phyloP scores from a whole-genome alignment of 2,329 filamentous ascomycete species.

The Celoporthe dispersa region DNA sequence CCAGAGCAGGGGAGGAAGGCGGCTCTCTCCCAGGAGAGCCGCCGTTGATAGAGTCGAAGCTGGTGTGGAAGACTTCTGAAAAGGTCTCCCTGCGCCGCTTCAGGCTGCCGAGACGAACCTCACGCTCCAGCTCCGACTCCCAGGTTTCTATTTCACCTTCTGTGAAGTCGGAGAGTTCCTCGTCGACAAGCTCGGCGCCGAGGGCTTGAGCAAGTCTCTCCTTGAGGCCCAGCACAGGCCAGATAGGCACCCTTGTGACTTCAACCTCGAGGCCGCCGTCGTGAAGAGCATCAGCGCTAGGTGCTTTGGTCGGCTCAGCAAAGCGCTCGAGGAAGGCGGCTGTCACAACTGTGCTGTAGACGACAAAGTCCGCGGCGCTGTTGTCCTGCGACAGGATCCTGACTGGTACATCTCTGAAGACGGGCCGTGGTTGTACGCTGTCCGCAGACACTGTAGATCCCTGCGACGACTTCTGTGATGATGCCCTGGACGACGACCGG shows the following conservation, averaged over 20 bases:
- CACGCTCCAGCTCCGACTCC: conserved; percentile 42
- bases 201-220: conserved; percentile 60
- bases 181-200: conserved; percentile 54
- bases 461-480: conserved; percentile 35
- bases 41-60: conserved; percentile 40
- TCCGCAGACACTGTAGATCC: conserved; percentile 27
- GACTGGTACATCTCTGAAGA: conserved; percentile 54
- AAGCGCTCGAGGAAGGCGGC: conserved; percentile 55
- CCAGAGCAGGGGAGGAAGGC: conserved; percentile 1
- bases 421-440: conserved; percentile 32
- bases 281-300: conserved; percentile 34
- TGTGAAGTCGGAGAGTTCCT: conserved; percentile 36
- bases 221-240: conserved; percentile 59
- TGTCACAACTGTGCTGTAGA: conserved; percentile 57
- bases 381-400: conserved; percentile 57
- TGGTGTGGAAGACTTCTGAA: conserved; percentile 45
- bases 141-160: conserved; percentile 50
- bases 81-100: conserved; percentile 44
- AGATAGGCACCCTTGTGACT: conserved; percentile 54
- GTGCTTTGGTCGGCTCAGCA: conserved; percentile 50
- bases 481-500: conserved; percentile 19
- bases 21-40: conserved; percentile 2
- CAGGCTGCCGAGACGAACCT: conserved; percentile 27
- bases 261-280: conserved; percentile 49
- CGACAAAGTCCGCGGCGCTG: conserved; percentile 53